Percentiles rank a stretch among this genome's conserved stretches.
phyloP scores from a whole-genome alignment of 2,329 filamentous ascomycete species.

The Chalara sp. region DNA sequence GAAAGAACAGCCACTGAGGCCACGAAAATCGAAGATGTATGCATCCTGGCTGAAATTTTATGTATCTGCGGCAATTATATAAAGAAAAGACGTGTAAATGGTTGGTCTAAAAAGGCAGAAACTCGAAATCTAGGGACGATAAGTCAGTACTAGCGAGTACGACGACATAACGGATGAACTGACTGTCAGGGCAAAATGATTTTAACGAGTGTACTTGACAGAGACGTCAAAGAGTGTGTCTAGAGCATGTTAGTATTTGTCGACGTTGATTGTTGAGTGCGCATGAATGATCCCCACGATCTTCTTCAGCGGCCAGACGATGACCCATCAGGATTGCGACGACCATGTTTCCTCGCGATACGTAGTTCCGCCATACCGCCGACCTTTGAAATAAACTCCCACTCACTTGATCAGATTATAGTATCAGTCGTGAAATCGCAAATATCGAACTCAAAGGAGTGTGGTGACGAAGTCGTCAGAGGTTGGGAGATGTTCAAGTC shows the following conservation, averaged over 20 bases:
- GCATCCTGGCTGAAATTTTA: slow-evolving; percentile 36
- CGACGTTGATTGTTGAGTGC: slow-evolving; percentile 6
- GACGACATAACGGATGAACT: slow-evolving; percentile 18
- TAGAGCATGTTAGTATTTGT: slow-evolving; percentile 18
- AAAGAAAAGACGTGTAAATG: slow-evolving; percentile 15
- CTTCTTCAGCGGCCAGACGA: slow-evolving; percentile 6
- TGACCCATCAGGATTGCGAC: background rate
- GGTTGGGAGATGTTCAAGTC: slow-evolving; percentile 14
- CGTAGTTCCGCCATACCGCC: background rate
- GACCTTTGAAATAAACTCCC: background rate
- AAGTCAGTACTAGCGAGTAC: background rate
- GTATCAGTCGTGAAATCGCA: slow-evolving; percentile 16
- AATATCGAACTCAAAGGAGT: slow-evolving; percentile 26
- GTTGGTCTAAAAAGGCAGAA: slow-evolving; percentile 17
- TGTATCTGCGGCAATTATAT: background rate
- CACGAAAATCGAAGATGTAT: slow-evolving; percentile 40
- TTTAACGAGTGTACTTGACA: slow-evolving; percentile 55
- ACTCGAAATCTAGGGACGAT: background rate
- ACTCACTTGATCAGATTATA: slow-evolving; percentile 26
- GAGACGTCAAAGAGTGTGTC: slow-evolving; percentile 44
- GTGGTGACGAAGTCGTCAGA: slow-evolving; percentile 29
- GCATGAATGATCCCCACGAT: slow-evolving; percentile 22
- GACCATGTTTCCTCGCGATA: slow-evolving; percentile 1
- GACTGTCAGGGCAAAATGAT: slow-evolving; percentile 41
- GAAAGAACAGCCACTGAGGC: slow-evolving; percentile 43